These are phyloP conservation scores for Eimeria necatrix DNA, from an alignment of 169 alveolate species.

Conservation along the genomic window DNA sequence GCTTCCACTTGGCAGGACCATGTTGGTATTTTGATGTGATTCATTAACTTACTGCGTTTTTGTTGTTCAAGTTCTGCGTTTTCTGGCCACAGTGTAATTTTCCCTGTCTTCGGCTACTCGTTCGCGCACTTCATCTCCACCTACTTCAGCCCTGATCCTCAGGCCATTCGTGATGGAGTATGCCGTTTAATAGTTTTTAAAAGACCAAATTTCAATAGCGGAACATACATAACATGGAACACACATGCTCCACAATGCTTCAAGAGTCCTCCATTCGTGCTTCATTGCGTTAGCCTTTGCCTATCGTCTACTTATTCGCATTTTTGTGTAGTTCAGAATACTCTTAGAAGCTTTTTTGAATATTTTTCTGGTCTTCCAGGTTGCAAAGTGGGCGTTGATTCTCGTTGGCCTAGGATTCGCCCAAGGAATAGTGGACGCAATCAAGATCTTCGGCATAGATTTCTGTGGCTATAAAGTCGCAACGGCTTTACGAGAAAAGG, in stretches of 20 bases:
- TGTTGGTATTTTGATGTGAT: too few species aligned
- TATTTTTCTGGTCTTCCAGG: neutral
- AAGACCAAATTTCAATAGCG: neutral
- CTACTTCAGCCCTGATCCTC: slow-evolving; percentile 69
- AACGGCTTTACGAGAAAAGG: slow-evolving; percentile 48
- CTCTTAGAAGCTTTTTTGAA: neutral
- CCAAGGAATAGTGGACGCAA: neutral
- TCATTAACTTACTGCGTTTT: neutral
- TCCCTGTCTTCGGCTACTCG: slow-evolving; percentile 55
- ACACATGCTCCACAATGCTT: neutral
- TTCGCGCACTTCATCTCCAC: slow-evolving; percentile 56
- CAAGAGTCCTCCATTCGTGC: neutral
- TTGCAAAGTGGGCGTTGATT: slow-evolving; percentile 46
- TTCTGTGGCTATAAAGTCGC: slow-evolving; percentile 73
- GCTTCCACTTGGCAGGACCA: too few species aligned
- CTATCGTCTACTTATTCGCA: neutral
- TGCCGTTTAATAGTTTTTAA: neutral
- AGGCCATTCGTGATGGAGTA: slow-evolving; percentile 51
- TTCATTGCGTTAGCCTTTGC: neutral
- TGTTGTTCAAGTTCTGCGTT: neutral
- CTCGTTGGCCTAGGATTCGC: slow-evolving; percentile 57
- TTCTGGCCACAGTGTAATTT: slow-evolving; percentile 14
- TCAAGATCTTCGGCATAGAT: slow-evolving; percentile 63
- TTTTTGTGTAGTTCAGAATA: neutral
- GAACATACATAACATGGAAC: neutral